phyloP scores from a whole-genome alignment of 2,329 filamentous ascomycete species.

The Pyrenophora seminiperda region DNA sequence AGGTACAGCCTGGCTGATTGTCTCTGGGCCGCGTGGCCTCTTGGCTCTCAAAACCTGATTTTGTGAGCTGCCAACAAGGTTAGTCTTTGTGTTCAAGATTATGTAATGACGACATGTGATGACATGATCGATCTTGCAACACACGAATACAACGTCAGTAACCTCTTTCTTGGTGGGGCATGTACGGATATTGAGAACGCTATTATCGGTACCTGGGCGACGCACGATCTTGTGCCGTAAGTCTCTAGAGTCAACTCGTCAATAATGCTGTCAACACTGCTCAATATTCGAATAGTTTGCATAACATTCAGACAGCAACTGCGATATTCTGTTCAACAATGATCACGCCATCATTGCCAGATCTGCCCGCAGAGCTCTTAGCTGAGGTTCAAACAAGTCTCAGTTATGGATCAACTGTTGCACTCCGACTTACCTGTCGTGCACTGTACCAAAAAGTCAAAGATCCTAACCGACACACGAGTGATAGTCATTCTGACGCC shows the following conservation, averaged over 20 bases:
- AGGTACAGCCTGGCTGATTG: background rate
- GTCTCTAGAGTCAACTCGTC: background rate
- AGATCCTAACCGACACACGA: too few relatives aligned
- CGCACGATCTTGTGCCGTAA: background rate
- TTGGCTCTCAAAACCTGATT: conserved; percentile 1
- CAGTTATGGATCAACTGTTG: too few relatives aligned
- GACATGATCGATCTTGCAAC: background rate
- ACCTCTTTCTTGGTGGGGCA: background rate
- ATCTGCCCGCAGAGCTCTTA: too few relatives aligned
- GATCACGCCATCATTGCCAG: too few relatives aligned
- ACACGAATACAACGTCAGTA: background rate
- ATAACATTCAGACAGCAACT: too few relatives aligned
- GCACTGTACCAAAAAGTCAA: too few relatives aligned
- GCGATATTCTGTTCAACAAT: too few relatives aligned
- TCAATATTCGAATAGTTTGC: too few relatives aligned
- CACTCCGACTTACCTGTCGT: too few relatives aligned
- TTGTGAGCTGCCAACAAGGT: background rate
- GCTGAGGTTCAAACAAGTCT: too few relatives aligned
- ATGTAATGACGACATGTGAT: conserved; percentile 1
- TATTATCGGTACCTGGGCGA: background rate
- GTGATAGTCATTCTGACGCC: too few relatives aligned
- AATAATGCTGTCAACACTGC: background rate
- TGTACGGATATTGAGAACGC: background rate
- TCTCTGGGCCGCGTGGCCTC: background rate
- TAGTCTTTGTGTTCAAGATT: background rate